These are phyloP conservation scores for Cucurbita maxima DNA, from an alignment of 306 rosid genomes.

Conservation along the genomic window DNA sequence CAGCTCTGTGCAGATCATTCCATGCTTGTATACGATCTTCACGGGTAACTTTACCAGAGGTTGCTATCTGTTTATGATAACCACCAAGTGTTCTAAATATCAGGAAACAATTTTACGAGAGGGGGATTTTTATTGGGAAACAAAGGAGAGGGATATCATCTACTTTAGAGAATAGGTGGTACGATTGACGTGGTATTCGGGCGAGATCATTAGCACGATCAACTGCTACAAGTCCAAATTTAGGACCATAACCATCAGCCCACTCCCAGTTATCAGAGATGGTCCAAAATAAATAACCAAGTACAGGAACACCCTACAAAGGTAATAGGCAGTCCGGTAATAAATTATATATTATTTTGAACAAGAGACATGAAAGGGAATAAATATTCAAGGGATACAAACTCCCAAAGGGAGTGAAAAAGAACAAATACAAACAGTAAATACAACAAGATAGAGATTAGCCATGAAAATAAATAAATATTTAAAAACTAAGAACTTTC, in stretches of 20 bases:
- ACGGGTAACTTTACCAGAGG: conserved; percentile 44
- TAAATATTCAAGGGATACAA: too few relatives aligned
- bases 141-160: not conserved
- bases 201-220: conserved; percentile 61
- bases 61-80: conserved; percentile 45
- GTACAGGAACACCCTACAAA: conserved; percentile 61
- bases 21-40: conserved; percentile 62
- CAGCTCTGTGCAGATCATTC: conserved; percentile 66
- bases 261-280: conserved; percentile 97
- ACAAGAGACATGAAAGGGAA: too few relatives aligned
- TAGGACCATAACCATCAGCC: conserved; percentile 99
- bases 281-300: conserved; percentile 74
- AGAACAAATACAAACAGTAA: too few relatives aligned
- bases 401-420: too few relatives aligned
- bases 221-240: conserved; percentile 96
- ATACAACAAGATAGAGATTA: not conserved
- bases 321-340: not conserved
- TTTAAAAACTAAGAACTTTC: too few relatives aligned
- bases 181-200: conserved; percentile 74
- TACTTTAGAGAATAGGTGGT: conserved; percentile 76
- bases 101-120: not conserved
- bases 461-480: too few relatives aligned
- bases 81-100: not conserved
- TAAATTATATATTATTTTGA: too few relatives aligned
- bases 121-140: not conserved